Evolutionary conservation across 2,329 filamentous ascomycete genomes (phyloP).

Genomic region (Phaeosphaeriaceae sp.): DNA sequence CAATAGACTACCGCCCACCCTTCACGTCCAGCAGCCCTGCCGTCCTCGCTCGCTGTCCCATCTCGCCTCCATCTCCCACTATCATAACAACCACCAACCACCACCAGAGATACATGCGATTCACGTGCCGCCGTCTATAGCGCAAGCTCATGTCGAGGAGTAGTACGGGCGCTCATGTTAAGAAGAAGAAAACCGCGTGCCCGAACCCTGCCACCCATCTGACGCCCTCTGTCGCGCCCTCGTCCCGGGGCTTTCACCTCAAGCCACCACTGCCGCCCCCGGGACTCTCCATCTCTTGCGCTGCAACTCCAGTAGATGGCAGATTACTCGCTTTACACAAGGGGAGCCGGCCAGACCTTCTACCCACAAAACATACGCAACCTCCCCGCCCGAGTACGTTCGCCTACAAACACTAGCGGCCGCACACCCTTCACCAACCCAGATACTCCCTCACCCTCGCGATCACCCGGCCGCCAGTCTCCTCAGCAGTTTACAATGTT

Average conservation of each 20-base stretch:
- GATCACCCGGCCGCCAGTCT: constrained; percentile 60
- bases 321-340: constrained; percentile 68
- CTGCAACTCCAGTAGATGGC: constrained; percentile 64
- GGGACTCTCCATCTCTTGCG: constrained; percentile 28
- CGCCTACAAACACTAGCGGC: constrained; percentile 52
- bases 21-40: constrained; percentile 5
- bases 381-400: constrained; percentile 55
- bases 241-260: constrained; percentile 31
- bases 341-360: constrained; percentile 67
- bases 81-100: constrained; percentile 7
- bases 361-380: constrained; percentile 58
- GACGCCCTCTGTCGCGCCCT: constrained; percentile 32
- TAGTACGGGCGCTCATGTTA: constrained; percentile 54
- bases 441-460: constrained; percentile 64
- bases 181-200: constrained; percentile 56
- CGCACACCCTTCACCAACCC: constrained; percentile 53
- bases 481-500: constrained; percentile 69
- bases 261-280: constrained; percentile 40
- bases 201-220: constrained; percentile 53
- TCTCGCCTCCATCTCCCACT: constrained; percentile 18
- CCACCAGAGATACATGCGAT: constrained; percentile 31
- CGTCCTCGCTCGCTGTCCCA: constrained; percentile 19
- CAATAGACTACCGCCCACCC: neutral
- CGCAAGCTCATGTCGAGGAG: constrained; percentile 43
- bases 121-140: constrained; percentile 33